Base-by-base conservation (phyloP, 1,284 basidiomycete genomes). In the Marasmius tenuissimus region DNA sequence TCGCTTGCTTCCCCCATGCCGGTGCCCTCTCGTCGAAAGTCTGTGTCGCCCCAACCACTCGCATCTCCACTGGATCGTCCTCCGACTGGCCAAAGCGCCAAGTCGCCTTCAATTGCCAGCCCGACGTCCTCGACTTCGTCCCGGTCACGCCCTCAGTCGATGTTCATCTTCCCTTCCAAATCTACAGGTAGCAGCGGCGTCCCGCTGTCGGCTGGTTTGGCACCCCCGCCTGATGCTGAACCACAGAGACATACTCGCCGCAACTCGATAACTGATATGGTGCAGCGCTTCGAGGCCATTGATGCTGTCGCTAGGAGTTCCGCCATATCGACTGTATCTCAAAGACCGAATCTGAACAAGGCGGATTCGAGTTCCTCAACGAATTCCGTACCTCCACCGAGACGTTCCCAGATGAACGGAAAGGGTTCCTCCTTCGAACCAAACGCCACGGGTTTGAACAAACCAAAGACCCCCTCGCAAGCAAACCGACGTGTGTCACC, bases 231-330 rank as follows among this genome's bases (percentile, higher is more conserved):
- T 53, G 78, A 80, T 16, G 53, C 68, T 8, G 77, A 72, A 55
- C 73, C 76, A 47, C 78, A 79, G 33, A 68, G 73, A 12, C 67
- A 59, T 8, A 63, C 69, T 8, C 81, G 91, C 20, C 80, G 91
- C 52, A 89, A 86, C 16, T 93, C 92, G 0, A 93, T 93, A 63
- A 85, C 91, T 52, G 86, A 93, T 68, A 91, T 93, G 83, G 92
- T 93, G 20, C 88, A 90, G 65, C 82, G 78, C 49, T 93, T 87
- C 70, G 91, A 93, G 72, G 84, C 85, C 9, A 87, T 91, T 61
- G 82, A 77, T 45, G 76, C 74, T 34, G 72, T 72, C 4, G 56
- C 61, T 1, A 56, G 47, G 35, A 42, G 50, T 6, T 37, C 48
- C 34, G 20, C 56, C 9, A 34, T 55, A 22, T 40, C 38, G 5